Base-by-base conservation (phyloP, 202 grass and related monocot species). In the Musa balbisiana region DNA sequence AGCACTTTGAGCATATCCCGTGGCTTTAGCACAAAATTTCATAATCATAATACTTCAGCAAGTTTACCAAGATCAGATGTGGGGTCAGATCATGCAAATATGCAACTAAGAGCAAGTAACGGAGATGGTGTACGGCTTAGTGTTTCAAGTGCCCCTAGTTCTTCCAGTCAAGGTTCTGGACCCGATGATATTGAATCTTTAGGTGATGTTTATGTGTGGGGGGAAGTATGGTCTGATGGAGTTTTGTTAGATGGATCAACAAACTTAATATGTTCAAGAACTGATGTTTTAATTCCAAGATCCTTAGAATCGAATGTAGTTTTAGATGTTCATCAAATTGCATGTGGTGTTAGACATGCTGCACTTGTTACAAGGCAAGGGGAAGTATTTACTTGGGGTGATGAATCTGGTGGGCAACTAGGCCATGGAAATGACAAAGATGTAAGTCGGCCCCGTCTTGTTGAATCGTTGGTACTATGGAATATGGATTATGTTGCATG, bases 191-290 rank as follows among this genome's bases (percentile, higher is more conserved):
- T 91, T 55, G 93, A 97, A 83, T 92, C 90, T 27, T 84, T 97
- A 83, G 87, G 93, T 76, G 93, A 97, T 81, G 88, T 93, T 80
- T 97, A 92, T 80, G 80, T 97, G 17, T 97, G 93, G 93, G 93
- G 93, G 71, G 90, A 93, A 68, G 78, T 92, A 20, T 97, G 90
- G 93, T 85, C 65, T 73, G 90, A 97, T n/a, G 90, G 81, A 74
- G 21, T 81, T 2, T 29, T 76, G 0, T 24, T 77, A 71, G 90
- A 97, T 76, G 81, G 81, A 80, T 75, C 71, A 51, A 26, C 84
- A 24, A 84, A 60, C 33, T 71, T 71, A 33, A 12, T 67, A 51
- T 92, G 83, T 63, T 73, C 76, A 21, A 96, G 88, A 78, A 52
- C 55, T 73, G 89, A 96, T 68, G 62, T 87, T 64, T 76, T 92